phyloP scores from a whole-genome alignment of 1,284 basidiomycete species.

The Prillingera fragicola region DNA sequence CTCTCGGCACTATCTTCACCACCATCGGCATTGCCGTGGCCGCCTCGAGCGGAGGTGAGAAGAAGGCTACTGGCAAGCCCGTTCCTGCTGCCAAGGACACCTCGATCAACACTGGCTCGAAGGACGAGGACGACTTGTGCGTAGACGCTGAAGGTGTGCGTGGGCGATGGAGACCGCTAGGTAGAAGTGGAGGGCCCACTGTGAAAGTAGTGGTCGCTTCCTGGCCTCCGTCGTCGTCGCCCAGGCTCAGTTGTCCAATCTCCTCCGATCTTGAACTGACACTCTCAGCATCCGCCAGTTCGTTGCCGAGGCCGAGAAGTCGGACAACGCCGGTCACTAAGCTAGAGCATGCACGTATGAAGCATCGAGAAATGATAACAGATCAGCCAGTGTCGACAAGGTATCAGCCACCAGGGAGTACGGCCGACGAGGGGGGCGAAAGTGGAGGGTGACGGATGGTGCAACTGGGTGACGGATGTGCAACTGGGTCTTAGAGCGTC shows the following conservation, averaged over 20 bases:
- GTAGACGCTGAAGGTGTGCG: not conserved
- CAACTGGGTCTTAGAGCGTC: no score
- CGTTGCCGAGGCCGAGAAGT: slow-evolving; percentile 45
- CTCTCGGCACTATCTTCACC: slow-evolving; percentile 41
- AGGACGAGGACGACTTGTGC: slow-evolving; percentile 34
- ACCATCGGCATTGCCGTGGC: slow-evolving; percentile 37
- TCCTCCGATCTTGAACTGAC: slow-evolving; percentile 4
- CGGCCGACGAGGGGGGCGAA: no score
- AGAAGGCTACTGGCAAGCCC: slow-evolving; percentile 18
- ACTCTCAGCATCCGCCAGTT: slow-evolving; percentile 44
- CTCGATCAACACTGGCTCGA: slow-evolving; percentile 15
- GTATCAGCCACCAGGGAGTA: no score
- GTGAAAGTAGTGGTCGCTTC: not conserved
- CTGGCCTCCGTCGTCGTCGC: no score
- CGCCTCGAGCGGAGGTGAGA: slow-evolving; percentile 33
- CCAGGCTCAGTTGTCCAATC: no score
- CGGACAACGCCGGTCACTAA: slow-evolving; percentile 23
- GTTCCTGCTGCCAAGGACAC: slow-evolving; percentile 18
- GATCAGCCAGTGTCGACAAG: no score
- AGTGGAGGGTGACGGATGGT: no score
- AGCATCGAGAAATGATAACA: no score
- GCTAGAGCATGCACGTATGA: slow-evolving; percentile 14
- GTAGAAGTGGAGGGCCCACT: not conserved
- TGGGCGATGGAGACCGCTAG: not conserved
- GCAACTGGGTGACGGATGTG: no score